Base-by-base conservation (phyloP, 306 rosid species). In the Glycine soja region DNA sequence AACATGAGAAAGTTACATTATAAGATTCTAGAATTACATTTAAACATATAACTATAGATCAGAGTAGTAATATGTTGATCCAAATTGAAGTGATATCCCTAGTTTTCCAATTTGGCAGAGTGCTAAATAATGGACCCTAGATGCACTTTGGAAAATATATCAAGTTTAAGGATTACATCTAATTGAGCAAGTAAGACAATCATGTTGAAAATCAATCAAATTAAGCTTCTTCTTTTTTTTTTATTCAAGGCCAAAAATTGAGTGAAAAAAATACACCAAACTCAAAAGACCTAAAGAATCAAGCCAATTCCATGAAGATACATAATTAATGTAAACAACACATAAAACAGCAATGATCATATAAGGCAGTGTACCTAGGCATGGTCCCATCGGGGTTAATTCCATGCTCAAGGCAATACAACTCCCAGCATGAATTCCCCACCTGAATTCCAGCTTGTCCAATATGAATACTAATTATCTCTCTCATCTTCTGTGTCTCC, bases 391-490 rank as follows among this genome's bases (percentile, higher is more conserved):
- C 92, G 4, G 92, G 93, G 34, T 86, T 89, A 81, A 91, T 91
- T 64, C 88, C 90, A 91, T 91, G 96, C n/a, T 91, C 96, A 46
- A 89, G 93, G 82, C 96, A 89, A 87, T 89, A 91, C 4, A 91
- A 88, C 89, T 91, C 96, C 96, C 96, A 91, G 56, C 93, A 91
- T 24, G 96, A 88, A 82, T 91, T 91, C 15, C 96, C 96, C 8
- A 91, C 93, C 77, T 91, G 96, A 83, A 91, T 89, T 83, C 96
- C 96, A 70, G 96, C 96, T 77, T 91, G 96, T 34, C 96, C 96
- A 61, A 91, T 88, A 77, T 91, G 96, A 62, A 91, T 81, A 77
- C 96, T 91, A 36, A 91, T 85, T 47, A 91, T 75, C 82, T 91
- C 96, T 67, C 96, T 89, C 96, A 91, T 89, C 80, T 83, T 57